Conservation (phyloP, 768 basidiomycete species). For the Tylopilus cervinicoccineus region DNA sequence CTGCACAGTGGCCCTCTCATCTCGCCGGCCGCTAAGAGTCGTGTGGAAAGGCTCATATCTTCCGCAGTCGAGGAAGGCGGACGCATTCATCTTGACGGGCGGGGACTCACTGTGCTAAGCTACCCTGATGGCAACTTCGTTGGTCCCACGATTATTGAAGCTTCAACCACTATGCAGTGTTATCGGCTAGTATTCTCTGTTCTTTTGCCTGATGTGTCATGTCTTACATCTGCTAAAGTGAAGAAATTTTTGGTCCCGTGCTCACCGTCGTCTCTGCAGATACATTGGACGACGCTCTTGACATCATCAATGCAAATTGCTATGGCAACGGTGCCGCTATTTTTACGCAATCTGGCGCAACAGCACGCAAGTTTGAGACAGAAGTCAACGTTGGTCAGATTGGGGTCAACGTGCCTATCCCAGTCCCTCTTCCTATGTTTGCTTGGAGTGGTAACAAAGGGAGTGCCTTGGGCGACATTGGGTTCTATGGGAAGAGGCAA, state of each 20-base stretch:
- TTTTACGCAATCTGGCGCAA: conserved; percentile 95
- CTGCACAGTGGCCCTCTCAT: conserved; percentile 66
- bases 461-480: conserved; percentile 80
- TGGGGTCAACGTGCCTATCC: conserved; percentile 90
- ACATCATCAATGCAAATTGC: conserved; percentile 82
- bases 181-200: conserved; percentile 62
- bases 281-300: conserved; percentile 85
- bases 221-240: conserved; percentile 39
- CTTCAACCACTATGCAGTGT: conserved; percentile 75
- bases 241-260: conserved; percentile 95
- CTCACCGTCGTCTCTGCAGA: conserved; percentile 74
- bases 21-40: conserved; percentile 75
- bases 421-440: conserved; percentile 93
- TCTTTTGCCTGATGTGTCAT: neutral
- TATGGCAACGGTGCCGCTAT: conserved; percentile 96
- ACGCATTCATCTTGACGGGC: conserved; percentile 81
- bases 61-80: conserved; percentile 81
- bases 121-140: conserved; percentile 93
- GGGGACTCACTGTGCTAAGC: conserved; percentile 57
- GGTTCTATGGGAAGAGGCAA: conserved; percentile 87
- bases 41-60: conserved; percentile 70
- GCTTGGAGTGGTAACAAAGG: conserved; percentile 95
- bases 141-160: conserved; percentile 88
- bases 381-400: conserved; percentile 89
- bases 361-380: conserved; percentile 88